Conservation (phyloP, 495 filamentous ascomycete genomes). For the Parathielavia hyrcaniae region DNA sequence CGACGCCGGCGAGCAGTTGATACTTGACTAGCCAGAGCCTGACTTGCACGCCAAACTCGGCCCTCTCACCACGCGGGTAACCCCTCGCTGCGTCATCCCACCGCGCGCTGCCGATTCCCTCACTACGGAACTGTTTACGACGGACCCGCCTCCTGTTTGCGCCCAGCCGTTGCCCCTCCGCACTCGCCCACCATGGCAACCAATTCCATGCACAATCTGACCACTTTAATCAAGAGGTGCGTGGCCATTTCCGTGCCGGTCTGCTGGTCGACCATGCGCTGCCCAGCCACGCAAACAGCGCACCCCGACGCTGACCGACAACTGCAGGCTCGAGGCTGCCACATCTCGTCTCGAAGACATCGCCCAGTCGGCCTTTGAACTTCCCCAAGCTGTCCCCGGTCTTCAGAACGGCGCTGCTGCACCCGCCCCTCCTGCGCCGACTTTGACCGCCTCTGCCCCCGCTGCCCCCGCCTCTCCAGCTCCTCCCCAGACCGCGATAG, state of each 20-base stretch:
- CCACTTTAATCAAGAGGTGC: slow-evolving; percentile 96
- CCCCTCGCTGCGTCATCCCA: too few species aligned
- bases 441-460: slow-evolving; percentile 15
- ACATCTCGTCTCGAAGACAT: slow-evolving; percentile 96
- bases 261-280: not conserved
- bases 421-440: slow-evolving; percentile 27
- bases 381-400: slow-evolving; percentile 42
- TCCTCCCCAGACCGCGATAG: slow-evolving; percentile 27
- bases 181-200: slow-evolving; percentile 42
- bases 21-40: not conserved
- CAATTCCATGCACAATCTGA: slow-evolving; percentile 85
- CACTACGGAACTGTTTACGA: not conserved
- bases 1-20: not conserved
- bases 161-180: not conserved
- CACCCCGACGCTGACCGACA: slow-evolving; percentile 21
- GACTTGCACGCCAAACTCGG: not conserved
- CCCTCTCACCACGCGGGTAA: not conserved
- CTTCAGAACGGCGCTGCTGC: slow-evolving; percentile 35
- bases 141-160: not conserved
- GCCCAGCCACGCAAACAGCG: not conserved
- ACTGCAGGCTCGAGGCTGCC: slow-evolving; percentile 90
- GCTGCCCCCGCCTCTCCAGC: slow-evolving; percentile 21
- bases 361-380: slow-evolving; percentile 62
- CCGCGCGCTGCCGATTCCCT: not conserved
- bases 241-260: slow-evolving; percentile 14